Conservation (phyloP, 305 asterid species). For the Ajuga reptans region DNA sequence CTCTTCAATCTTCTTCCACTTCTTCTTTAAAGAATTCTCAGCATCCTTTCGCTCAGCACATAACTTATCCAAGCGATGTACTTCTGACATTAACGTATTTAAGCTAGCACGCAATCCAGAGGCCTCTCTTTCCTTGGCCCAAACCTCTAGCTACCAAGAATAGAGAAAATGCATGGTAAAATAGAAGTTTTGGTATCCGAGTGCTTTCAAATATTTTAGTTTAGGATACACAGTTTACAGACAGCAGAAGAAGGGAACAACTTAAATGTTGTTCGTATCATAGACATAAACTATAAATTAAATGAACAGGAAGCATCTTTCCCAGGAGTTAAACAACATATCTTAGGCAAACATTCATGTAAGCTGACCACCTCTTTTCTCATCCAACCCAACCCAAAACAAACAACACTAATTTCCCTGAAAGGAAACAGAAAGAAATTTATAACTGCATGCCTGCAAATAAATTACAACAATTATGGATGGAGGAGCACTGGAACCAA, state of each 20-base stretch:
- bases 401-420: background rate
- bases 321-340: background rate
- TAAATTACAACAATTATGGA: background rate
- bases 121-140: constrained; percentile 94
- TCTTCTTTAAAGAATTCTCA: constrained; percentile 78
- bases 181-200: background rate
- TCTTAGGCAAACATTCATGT: background rate
- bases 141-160: constrained; percentile 68
- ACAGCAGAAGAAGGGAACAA: background rate
- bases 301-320: background rate
- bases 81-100: constrained; percentile 68
- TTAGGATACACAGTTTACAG: background rate
- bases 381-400: background rate
- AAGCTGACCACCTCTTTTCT: background rate
- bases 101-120: constrained; percentile 83
- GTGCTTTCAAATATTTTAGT: constrained; percentile 2
- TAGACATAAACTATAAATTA: background rate
- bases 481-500: background rate
- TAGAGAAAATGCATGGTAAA: constrained; percentile 15
- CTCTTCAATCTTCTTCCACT: constrained; percentile 95
- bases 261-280: background rate
- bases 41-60: constrained; percentile 97
- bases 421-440: background rate
- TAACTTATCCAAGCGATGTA: constrained; percentile 69
- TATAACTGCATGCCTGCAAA: background rate